A percentile compares a stretch with the other conserved stretches of the same genome.
These are phyloP conservation scores for Dictyophora rubrovolvata DNA, from an alignment of 768 basidiomycete genomes.

Conservation along the genomic window DNA sequence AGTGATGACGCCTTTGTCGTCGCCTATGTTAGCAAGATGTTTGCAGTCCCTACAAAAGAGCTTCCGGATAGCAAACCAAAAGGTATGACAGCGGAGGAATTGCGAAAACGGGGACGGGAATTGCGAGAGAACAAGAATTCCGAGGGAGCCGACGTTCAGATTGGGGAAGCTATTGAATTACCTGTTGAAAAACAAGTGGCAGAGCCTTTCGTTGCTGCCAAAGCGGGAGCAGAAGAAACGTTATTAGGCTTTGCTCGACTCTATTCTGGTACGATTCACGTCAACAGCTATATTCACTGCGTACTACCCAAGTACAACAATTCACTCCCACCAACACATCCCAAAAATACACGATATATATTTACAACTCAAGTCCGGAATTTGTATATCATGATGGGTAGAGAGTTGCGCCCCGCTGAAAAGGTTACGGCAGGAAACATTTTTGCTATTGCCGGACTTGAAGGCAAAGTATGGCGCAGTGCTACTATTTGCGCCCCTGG, in stretches of 20 bases:
- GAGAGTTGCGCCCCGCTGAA: slow-evolving; percentile 79
- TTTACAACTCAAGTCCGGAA: slow-evolving; percentile 53
- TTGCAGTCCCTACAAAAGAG: slow-evolving; percentile 71
- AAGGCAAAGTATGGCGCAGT: slow-evolving; percentile 82
- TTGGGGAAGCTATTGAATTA: slow-evolving; percentile 5
- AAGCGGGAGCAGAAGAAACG: slow-evolving; percentile 41
- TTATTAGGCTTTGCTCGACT: slow-evolving; percentile 89
- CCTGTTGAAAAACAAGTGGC: slow-evolving; percentile 13
- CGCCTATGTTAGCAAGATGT: slow-evolving; percentile 98
- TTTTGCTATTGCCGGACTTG: slow-evolving; percentile 84
- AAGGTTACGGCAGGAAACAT: slow-evolving; percentile 86
- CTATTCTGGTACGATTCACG: slow-evolving; percentile 77
- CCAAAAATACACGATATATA: slow-evolving; percentile 57
- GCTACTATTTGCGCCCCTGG: slow-evolving; percentile 77
- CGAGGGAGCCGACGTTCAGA: slow-evolving; percentile 17
- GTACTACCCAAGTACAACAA: slow-evolving; percentile 82
- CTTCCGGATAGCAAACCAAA: slow-evolving; percentile 81
- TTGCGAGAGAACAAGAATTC: slow-evolving; percentile 32
- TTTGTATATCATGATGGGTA: slow-evolving; percentile 96
- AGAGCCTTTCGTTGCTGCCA: slow-evolving; percentile 15
- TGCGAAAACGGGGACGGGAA: slow-evolving; percentile 56
- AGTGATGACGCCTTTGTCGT: slow-evolving; percentile 49
- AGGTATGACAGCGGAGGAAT: slow-evolving; percentile 71
- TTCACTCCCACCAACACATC: slow-evolving; percentile 50
- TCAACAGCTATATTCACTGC: slow-evolving; percentile 55